Percentiles rank a stretch among this genome's conserved stretches.
These are phyloP conservation scores for Cucurbita pepo DNA, from an alignment of 306 rosid species.

Conservation along the genomic window DNA sequence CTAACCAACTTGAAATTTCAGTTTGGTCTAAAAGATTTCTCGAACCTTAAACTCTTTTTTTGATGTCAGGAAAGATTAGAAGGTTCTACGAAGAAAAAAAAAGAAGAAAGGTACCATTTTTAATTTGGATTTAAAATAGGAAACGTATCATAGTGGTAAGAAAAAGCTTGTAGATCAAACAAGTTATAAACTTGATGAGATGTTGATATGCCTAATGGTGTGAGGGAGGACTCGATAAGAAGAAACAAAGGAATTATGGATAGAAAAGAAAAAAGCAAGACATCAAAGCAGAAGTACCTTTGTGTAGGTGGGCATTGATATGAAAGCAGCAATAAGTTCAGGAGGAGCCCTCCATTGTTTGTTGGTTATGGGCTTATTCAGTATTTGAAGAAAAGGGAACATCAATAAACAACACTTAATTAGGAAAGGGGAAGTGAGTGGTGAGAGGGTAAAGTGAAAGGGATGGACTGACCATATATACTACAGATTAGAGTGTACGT, in stretches of 20 bases:
- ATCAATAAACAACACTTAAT: neutral
- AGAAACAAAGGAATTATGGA: neutral
- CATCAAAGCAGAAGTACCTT: neutral
- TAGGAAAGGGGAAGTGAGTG: neutral
- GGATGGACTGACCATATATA: neutral
- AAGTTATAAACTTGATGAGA: neutral
- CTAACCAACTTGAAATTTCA: too few species aligned
- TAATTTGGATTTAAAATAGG: too few species aligned
- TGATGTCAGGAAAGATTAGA: too few species aligned
- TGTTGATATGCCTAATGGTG: neutral
- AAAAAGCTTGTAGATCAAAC: neutral
- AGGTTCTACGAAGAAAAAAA: too few species aligned
- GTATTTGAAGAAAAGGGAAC: neutral
- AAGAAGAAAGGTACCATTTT: too few species aligned
- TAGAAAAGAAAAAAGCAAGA: neutral
- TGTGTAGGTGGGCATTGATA: neutral
- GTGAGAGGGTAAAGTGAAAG: neutral
- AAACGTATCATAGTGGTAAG: too few species aligned
- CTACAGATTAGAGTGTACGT: neutral
- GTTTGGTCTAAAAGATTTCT: too few species aligned
- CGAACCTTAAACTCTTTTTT: too few species aligned
- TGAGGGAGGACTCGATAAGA: neutral
- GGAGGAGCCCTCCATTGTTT: neutral
- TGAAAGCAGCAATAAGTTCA: neutral
- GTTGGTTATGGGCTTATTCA: neutral